Conservation (phyloP, 192 early-diverging fungal species). For the Podila horticola region DNA sequence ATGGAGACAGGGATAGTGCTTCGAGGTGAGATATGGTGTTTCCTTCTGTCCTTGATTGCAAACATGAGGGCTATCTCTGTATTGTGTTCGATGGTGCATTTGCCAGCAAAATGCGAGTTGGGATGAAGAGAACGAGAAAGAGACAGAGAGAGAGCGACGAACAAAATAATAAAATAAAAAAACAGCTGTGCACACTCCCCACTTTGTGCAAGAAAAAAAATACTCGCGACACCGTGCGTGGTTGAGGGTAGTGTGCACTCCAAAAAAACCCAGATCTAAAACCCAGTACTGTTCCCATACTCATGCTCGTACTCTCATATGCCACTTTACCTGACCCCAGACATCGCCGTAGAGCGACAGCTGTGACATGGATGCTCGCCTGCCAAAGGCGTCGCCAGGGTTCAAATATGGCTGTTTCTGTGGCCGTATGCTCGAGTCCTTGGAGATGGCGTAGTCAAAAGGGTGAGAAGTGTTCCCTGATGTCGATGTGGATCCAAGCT, state of each 20-base stretch:
- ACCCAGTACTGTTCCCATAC: no score
- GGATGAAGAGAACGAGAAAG: not conserved
- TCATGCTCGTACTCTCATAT: no score
- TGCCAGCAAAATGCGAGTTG: not conserved
- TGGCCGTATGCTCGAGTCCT: not conserved
- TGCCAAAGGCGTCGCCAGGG: conserved; percentile 4
- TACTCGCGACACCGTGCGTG: not conserved
- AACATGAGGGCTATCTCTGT: not conserved
- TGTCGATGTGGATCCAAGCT: no score
- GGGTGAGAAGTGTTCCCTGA: not conserved
- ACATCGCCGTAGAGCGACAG: conserved; percentile 6
- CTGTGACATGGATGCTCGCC: conserved; percentile 38
- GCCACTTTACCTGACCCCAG: conserved; percentile 27
- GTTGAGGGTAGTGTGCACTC: no score
- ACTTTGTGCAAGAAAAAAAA: not conserved
- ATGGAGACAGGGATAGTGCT: not conserved
- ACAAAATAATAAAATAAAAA: no score
- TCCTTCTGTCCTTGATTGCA: not conserved
- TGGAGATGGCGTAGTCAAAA: not conserved
- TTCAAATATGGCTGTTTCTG: not conserved
- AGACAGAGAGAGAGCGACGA: not conserved
- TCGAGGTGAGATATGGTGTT: not conserved
- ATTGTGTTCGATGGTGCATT: not conserved
- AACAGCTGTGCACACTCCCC: no score
- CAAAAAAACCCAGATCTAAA: no score